These are phyloP conservation scores for Fennellomyces sp. DNA, from an alignment of 371 early-diverging fungal genomes.

Conservation along the genomic window DNA sequence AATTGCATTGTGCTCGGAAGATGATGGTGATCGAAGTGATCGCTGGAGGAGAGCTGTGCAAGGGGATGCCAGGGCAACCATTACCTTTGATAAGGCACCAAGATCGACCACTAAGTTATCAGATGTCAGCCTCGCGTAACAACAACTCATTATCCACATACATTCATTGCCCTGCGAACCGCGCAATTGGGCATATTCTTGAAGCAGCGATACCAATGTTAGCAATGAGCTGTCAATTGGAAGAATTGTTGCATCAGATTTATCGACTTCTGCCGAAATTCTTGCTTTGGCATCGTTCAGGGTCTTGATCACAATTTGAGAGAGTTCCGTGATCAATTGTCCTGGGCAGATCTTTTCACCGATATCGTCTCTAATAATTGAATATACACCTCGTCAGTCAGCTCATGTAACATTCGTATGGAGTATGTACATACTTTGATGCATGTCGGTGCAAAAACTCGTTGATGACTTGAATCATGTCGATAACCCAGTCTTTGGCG, in stretches of 20 bases:
- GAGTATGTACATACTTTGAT: background rate
- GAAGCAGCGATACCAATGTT: slow-evolving; percentile 23
- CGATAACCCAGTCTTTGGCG: slow-evolving; percentile 9
- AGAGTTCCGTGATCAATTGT: background rate
- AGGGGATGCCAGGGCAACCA: slow-evolving; percentile 8
- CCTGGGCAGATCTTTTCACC: background rate
- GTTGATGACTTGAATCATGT: background rate
- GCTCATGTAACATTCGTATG: background rate
- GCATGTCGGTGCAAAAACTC: slow-evolving; percentile 3
- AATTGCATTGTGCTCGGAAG: background rate
- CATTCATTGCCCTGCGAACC: slow-evolving; percentile 24
- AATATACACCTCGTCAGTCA: too few species aligned
- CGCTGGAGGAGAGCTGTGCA: slow-evolving; percentile 20
- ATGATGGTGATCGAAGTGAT: slow-evolving; percentile 8
- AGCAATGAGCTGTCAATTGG: slow-evolving; percentile 10
- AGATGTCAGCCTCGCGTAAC: background rate
- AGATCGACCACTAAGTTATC: slow-evolving; percentile 22
- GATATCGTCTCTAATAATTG: background rate
- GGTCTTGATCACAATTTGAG: background rate
- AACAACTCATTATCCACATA: background rate
- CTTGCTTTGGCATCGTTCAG: background rate
- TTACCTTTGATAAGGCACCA: slow-evolving; percentile 13
- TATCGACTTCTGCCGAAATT: slow-evolving; percentile 8
- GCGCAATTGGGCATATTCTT: slow-evolving; percentile 26
- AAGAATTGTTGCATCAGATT: background rate